Conservation (phyloP, 2,329 filamentous ascomycete species). For the Thielaviopsis ethacetica region DNA sequence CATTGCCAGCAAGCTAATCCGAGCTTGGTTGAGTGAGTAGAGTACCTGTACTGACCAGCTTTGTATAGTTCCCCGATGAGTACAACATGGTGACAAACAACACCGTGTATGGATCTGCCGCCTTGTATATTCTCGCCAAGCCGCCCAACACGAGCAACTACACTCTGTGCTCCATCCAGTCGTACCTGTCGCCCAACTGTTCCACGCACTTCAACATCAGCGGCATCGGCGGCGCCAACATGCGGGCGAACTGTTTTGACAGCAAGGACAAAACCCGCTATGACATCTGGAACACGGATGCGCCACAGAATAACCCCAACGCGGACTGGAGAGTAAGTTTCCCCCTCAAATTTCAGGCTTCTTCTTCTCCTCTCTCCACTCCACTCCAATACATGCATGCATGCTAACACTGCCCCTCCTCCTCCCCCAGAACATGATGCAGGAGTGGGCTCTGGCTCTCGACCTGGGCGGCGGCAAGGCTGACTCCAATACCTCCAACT, state of each 20-base stretch:
- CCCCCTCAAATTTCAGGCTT: too few species aligned
- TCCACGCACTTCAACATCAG: constrained; percentile 44
- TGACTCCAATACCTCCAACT: constrained; percentile 41
- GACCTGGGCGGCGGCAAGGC: constrained; percentile 38
- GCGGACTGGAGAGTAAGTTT: constrained; percentile 5
- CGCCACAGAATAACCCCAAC: neutral
- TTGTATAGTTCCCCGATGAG: neutral
- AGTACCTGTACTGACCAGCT: neutral
- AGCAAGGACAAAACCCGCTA: constrained; percentile 38
- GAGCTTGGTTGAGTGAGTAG: too few species aligned
- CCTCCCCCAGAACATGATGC: constrained; percentile 25
- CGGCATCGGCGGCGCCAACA: constrained; percentile 37
- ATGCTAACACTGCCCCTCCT: too few species aligned
- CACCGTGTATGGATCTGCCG: neutral
- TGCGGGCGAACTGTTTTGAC: constrained; percentile 47
- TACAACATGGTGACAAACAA: neutral
- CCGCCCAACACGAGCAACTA: constrained; percentile 27
- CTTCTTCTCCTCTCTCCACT: too few species aligned
- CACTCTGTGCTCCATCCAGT: constrained; percentile 51
- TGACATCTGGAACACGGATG: constrained; percentile 13
- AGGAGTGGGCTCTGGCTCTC: constrained; percentile 37
- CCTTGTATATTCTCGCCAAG: constrained; percentile 17
- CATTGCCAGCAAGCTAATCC: too few species aligned
- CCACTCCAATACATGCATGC: too few species aligned
- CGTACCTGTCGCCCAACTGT: constrained; percentile 47